phyloP scores from a whole-genome alignment of 441 rosid genomes.

The Adansonia madagascariensis region DNA sequence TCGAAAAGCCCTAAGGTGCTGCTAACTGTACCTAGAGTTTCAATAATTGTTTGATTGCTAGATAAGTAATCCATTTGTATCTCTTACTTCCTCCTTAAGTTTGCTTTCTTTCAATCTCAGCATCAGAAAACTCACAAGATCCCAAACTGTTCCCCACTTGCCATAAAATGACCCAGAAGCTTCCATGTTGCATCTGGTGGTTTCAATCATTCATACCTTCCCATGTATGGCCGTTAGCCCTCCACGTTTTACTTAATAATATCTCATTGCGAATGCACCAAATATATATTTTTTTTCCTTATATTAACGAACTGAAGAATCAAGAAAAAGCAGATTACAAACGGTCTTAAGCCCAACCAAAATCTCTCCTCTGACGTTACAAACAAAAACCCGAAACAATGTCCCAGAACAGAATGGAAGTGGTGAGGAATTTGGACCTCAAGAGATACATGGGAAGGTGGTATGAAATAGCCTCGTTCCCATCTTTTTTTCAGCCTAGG shows the following conservation, averaged over 20 bases:
- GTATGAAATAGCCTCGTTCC: slow-evolving; percentile 93
- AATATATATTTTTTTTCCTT: background rate
- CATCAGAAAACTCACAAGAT: background rate
- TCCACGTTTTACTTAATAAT: slow-evolving; percentile 18
- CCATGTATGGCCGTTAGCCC: background rate
- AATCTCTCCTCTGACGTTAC: background rate
- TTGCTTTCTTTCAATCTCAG: background rate
- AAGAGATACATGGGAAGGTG: slow-evolving; percentile 85
- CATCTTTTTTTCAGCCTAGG: slow-evolving; percentile 70
- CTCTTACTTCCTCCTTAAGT: slow-evolving; percentile 7
- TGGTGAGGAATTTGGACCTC: slow-evolving; percentile 68
- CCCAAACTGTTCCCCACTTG: background rate
- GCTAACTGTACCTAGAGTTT: background rate
- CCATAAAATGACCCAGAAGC: background rate
- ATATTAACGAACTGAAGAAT: background rate
- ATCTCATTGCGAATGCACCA: background rate
- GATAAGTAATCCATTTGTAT: background rate
- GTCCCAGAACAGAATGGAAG: slow-evolving; percentile 69
- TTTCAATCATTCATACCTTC: background rate
- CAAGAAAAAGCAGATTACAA: background rate
- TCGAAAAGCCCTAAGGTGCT: background rate
- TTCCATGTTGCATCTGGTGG: slow-evolving; percentile 3
- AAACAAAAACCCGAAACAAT: slow-evolving; percentile 23
- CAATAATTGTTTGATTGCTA: background rate
- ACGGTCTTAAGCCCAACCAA: background rate